Conservation (phyloP, 2,329 filamentous ascomycete genomes). For the Teratosphaeriaceae sp. region DNA sequence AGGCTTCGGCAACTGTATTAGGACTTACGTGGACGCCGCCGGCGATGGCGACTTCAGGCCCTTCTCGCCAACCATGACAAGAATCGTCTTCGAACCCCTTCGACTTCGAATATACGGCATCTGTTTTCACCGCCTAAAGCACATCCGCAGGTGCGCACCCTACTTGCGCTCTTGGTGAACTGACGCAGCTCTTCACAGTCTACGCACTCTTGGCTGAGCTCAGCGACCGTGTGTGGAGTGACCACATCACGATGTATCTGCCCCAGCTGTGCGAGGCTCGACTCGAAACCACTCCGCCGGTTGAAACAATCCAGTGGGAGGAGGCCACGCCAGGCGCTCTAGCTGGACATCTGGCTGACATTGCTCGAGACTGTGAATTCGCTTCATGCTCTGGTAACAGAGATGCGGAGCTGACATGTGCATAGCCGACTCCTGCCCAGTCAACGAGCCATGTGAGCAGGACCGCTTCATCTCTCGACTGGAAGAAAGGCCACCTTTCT, state of each 20-base stretch:
- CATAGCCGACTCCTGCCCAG: not conserved
- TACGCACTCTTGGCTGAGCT: not conserved
- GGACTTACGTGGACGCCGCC: not conserved
- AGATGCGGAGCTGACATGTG: not conserved
- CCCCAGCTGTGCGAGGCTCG: not conserved
- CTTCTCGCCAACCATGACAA: not conserved
- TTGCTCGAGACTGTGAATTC: conserved; percentile 17
- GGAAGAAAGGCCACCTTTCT: not conserved
- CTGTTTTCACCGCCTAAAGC: no score
- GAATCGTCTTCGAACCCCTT: not conserved
- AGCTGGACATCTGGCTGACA: conserved; percentile 42
- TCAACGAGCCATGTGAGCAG: not conserved
- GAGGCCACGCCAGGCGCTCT: conserved; percentile 41
- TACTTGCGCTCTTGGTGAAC: not conserved
- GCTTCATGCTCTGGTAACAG: not conserved
- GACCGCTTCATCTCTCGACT: not conserved
- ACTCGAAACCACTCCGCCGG: conserved; percentile 13
- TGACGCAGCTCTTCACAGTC: not conserved
- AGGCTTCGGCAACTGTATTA: not conserved
- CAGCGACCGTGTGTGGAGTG: not conserved
- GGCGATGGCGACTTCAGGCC: not conserved
- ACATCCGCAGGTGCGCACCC: not conserved
- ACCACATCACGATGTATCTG: not conserved
- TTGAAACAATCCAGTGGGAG: conserved; percentile 38
- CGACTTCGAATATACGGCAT: not conserved